Percentiles rank a stretch among this genome's conserved stretches.
Conservation (phyloP, 805 yeast genomes). For the Saccharomycopsis oosterbeekiorum region DNA sequence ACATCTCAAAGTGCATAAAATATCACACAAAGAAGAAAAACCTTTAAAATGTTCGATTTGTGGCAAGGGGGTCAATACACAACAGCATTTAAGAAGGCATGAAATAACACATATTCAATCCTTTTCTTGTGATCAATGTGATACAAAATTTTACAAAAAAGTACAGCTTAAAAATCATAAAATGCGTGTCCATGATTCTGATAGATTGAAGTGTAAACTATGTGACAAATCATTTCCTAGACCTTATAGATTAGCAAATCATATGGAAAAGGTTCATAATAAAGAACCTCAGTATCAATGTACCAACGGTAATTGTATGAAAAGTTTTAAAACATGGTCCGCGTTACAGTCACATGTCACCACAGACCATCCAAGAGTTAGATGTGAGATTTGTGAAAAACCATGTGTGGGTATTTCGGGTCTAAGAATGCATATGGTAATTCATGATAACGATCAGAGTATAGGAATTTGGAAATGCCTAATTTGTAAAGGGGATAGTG, state of each 20-base stretch:
- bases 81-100: conserved; percentile 77
- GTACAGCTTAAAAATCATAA: conserved; percentile 69
- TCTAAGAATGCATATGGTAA: conserved; percentile 59
- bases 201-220: conserved; percentile 41
- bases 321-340: conserved; percentile 59
- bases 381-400: conserved; percentile 56
- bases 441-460: conserved; percentile 47
- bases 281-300: conserved; percentile 47
- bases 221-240: conserved; percentile 60
- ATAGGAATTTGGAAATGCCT: conserved; percentile 61
- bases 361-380: conserved; percentile 60
- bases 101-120: conserved; percentile 69
- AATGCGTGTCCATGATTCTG: conserved; percentile 43
- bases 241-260: conserved; percentile 57
- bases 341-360: conserved; percentile 63
- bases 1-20: conserved; percentile 67
- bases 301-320: conserved; percentile 50
- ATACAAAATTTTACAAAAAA: conserved; percentile 60
- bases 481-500: conserved; percentile 31
- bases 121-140: conserved; percentile 58
- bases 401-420: conserved; percentile 67
- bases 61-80: conserved; percentile 70
- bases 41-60: conserved; percentile 70
- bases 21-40: conserved; percentile 52
- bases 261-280: conserved; percentile 57